Evolutionary conservation across 2,329 filamentous ascomycete genomes (phyloP), one percentile per base, ranked within the genome.

Genomic region (Drechslerella coelobrocha): DNA sequence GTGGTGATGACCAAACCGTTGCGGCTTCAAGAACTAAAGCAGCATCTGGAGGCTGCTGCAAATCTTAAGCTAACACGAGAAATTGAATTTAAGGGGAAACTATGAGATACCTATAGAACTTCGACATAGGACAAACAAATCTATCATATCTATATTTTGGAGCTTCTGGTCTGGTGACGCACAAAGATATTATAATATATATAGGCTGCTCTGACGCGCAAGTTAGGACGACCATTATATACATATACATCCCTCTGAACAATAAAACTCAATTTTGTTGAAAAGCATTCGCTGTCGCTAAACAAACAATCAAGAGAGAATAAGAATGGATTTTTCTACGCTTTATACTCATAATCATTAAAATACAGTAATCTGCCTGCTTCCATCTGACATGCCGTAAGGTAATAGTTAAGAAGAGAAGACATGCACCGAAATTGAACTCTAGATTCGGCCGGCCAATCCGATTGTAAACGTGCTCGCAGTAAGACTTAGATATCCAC

Each of bases 401-500:
- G 47, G 52, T 61, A 51, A 45, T 31, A 34, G n/a, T 37, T 39
- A 39, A 39, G 17, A 55, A 54, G 24, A 55, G 39, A 55, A 21
- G 43, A 4, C 6, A 8, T 26, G 19, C 43, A 26, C 4, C 43
- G 3, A 19, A 23, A 48, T 21, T 4, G 17, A 48, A 8, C 19
- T 48, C 23, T 9, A 48, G 43, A 21, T 39, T 48, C 43, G 17
- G 43, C 43, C 17, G 43, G 23, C 43, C 43, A 26, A 48, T 39
- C 34, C 34, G 34, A 10, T 39, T n/a, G n/a, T n/a, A n/a, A n/a
- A n/a, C n/a, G n/a, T n/a, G n/a, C n/a, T n/a, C n/a, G n/a, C n/a
- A n/a, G n/a, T n/a, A n/a, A n/a, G n/a, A 39, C 17, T 26, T 68
- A 68, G 50, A 73, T 56, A 29, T 69, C 54, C n/a, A 73, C 37